phyloP scores from a whole-genome alignment of 805 yeast species.

The Wickerhamomyces ciferrii region DNA sequence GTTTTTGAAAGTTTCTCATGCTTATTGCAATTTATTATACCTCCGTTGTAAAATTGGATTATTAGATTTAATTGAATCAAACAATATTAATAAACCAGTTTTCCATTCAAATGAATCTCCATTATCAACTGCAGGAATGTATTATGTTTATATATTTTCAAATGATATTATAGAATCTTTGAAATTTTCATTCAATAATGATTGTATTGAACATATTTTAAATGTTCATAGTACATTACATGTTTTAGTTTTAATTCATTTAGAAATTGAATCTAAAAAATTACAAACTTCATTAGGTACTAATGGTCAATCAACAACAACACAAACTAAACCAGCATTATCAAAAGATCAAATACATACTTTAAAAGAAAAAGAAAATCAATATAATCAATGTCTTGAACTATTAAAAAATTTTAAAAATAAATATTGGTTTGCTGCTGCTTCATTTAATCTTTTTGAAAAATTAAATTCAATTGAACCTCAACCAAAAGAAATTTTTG shows the following conservation, averaged over 20 bases:
- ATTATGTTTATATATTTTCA: slow-evolving; percentile 2
- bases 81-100: background rate
- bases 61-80: slow-evolving; percentile 4
- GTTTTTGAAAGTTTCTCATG: background rate
- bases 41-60: slow-evolving; percentile 7
- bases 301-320: too few relatives aligned
- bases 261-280: slow-evolving; percentile 3
- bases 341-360: background rate
- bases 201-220: slow-evolving; percentile 3
- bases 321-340: too few relatives aligned
- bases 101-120: slow-evolving; percentile 1
- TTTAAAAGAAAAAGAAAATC: background rate
- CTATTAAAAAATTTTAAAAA: background rate
- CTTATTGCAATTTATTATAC: slow-evolving; percentile 3
- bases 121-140: slow-evolving; percentile 6
- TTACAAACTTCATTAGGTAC: too few relatives aligned
- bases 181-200: background rate
- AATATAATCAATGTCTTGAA: slow-evolving; percentile 1
- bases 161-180: background rate
- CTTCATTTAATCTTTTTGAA: slow-evolving; percentile 2
- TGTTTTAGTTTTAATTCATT: slow-evolving; percentile 4
- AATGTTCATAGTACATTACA: slow-evolving; percentile 4
- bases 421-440: slow-evolving; percentile 9
- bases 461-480: background rate
- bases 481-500: background rate